Percentiles rank a stretch among this genome's conserved stretches.
These are phyloP conservation scores for Phytophthora sp. DNA, from an alignment of 352 stramenopile species.

Conservation along the genomic window DNA sequence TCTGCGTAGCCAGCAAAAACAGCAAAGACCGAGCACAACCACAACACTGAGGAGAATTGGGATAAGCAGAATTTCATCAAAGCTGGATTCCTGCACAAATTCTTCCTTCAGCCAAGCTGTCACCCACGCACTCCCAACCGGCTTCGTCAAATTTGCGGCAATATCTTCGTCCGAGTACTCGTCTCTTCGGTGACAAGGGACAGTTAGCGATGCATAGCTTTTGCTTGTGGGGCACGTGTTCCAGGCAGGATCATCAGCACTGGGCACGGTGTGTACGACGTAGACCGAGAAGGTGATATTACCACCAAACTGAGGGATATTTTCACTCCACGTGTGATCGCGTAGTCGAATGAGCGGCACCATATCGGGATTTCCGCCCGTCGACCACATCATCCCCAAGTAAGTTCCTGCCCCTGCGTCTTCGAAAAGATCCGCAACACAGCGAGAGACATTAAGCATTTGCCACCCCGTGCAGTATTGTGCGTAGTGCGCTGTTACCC, in stretches of 20 bases:
- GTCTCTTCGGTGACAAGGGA: conserved; percentile 14
- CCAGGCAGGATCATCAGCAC: conserved; percentile 7
- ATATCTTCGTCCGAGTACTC: conserved; percentile 5
- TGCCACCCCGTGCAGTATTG: conserved; percentile 32
- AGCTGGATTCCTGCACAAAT: conserved; percentile 6
- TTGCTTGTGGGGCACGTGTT: conserved; percentile 4
- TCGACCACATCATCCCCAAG: conserved; percentile 34
- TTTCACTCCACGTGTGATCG: conserved; percentile 23
- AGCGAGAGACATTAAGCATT: conserved; percentile 36
- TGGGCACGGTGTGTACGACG: conserved; percentile 22
- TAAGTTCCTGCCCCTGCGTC: neutral
- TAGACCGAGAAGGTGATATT: conserved; percentile 23
- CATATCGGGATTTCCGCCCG: conserved; percentile 19
- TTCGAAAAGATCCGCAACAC: conserved; percentile 29
- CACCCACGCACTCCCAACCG: conserved; percentile 13
- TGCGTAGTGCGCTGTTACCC: conserved; percentile 6
- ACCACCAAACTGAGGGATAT: neutral
- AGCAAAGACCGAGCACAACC: neutral
- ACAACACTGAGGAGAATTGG: conserved; percentile 10
- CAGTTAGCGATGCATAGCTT: conserved; percentile 16
- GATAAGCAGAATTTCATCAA: conserved; percentile 1
- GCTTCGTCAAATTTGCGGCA: conserved; percentile 7
- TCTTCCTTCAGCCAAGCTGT: conserved; percentile 24
- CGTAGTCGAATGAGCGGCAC: conserved; percentile 18
- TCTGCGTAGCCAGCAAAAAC: conserved; percentile 6